A percentile compares a stretch with the other conserved stretches of the same genome.
phyloP scores from a whole-genome alignment of 129 eudicot species.

The Helichrysum umbraculigerum region DNA sequence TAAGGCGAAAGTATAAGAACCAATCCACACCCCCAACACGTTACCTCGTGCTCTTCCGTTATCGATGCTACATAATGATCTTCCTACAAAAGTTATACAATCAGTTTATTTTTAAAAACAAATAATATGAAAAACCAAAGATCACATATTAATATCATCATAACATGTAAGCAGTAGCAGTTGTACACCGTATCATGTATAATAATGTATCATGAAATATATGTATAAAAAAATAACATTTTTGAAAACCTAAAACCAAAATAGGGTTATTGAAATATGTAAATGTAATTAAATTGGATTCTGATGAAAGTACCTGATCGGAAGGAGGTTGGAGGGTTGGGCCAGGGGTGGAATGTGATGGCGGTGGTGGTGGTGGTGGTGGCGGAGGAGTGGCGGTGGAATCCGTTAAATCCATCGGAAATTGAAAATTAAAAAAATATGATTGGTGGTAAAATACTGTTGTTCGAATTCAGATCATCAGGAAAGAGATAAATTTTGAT shows the following conservation, averaged over 20 bases:
- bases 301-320: slow-evolving; percentile 16
- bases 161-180: slow-evolving; percentile 10
- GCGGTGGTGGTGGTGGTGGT: slow-evolving; percentile 15
- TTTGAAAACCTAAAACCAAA: not conserved
- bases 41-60: slow-evolving; percentile 60
- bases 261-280: not conserved
- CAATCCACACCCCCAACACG: slow-evolving; percentile 97
- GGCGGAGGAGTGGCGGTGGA: slow-evolving; percentile 30
- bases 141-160: not conserved
- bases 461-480: slow-evolving; percentile 17
- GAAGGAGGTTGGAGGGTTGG: slow-evolving; percentile 19
- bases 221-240: not conserved
- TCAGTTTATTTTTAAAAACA: not conserved
- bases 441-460: not conserved
- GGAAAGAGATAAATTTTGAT: slow-evolving; percentile 7
- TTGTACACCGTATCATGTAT: not conserved
- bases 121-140: not conserved
- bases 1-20: slow-evolving; percentile 65
- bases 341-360: slow-evolving; percentile 19
- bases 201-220: not conserved
- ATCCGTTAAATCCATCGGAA: slow-evolving; percentile 32
- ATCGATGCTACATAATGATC: slow-evolving; percentile 52
- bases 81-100: slow-evolving; percentile 46
- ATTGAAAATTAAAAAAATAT: not conserved
- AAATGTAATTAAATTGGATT: not conserved